Conservation (phyloP, 2,329 filamentous ascomycete genomes). For the Ambrosiella beaveri region DNA sequence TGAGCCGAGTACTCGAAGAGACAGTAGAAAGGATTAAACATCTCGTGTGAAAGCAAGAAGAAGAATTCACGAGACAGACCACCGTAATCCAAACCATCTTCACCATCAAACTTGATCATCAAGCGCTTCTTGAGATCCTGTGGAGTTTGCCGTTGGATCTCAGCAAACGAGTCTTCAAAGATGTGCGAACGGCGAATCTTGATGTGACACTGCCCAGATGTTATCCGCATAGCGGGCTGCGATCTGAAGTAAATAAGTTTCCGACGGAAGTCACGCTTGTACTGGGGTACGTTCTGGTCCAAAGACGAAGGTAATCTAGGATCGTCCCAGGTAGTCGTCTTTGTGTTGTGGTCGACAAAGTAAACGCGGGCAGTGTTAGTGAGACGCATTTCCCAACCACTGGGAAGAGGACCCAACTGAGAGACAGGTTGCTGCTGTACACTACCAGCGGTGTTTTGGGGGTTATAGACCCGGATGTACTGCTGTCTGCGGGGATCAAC, state of each 20-base stretch:
- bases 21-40: constrained; percentile 99
- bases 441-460: constrained; percentile 66
- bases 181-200: constrained; percentile 94
- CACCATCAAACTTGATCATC: constrained; percentile 99
- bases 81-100: constrained; percentile 94
- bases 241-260: constrained; percentile 99
- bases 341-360: constrained; percentile 98
- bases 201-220: constrained; percentile 93
- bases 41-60: constrained; percentile 96
- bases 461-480: constrained; percentile 93
- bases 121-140: constrained; percentile 93
- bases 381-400: constrained; percentile 98
- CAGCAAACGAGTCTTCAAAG: constrained; percentile 96
- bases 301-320: constrained; percentile 85
- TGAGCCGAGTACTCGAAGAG: constrained; percentile 98
- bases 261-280: constrained; percentile 95
- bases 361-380: constrained; percentile 97
- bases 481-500: constrained; percentile 93
- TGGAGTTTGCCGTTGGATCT: constrained; percentile 92
- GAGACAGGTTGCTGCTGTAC: constrained; percentile 97
- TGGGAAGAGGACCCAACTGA: constrained; percentile 83
- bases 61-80: constrained; percentile 98
- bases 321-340: constrained; percentile 98
- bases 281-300: constrained; percentile 96
- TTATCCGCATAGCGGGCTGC: constrained; percentile 85